Conservation (phyloP, 2,329 filamentous ascomycete species). For the Onygenales sp. region DNA sequence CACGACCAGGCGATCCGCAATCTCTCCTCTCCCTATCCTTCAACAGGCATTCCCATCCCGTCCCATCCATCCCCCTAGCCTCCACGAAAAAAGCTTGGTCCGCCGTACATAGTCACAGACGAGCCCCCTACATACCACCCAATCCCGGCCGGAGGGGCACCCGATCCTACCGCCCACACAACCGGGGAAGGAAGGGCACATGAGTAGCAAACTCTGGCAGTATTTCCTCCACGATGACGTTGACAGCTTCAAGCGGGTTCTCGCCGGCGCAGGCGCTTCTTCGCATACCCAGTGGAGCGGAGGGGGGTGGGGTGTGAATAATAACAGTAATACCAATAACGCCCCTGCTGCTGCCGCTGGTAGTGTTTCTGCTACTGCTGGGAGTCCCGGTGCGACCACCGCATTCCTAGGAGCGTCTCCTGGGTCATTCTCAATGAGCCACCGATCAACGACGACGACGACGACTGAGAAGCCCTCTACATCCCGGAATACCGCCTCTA, state of each 20-base stretch:
- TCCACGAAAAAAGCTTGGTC: no score
- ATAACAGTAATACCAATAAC: no score
- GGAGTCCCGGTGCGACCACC: slow-evolving; percentile 18
- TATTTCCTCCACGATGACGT: slow-evolving; percentile 96
- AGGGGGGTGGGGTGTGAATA: slow-evolving; percentile 5
- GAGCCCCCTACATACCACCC: slow-evolving; percentile 13
- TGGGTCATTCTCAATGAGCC: slow-evolving; percentile 36
- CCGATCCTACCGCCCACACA: slow-evolving; percentile 17
- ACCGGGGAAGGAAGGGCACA: slow-evolving; percentile 43
- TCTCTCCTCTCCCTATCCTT: no score
- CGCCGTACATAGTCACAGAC: no score
- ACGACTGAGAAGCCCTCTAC: slow-evolving; percentile 35
- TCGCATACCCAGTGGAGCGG: slow-evolving; percentile 24
- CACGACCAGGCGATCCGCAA: no score
- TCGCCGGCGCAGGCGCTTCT: slow-evolving; percentile 58
- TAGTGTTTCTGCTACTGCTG: slow-evolving; percentile 10
- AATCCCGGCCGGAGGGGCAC: slow-evolving; percentile 45
- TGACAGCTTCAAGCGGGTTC: slow-evolving; percentile 81
- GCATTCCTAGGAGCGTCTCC: slow-evolving; percentile 19
- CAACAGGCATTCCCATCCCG: no score
- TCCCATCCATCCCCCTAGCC: no score
- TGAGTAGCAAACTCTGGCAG: slow-evolving; percentile 97
- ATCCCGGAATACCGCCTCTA: slow-evolving; percentile 14
- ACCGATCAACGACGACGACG: slow-evolving; percentile 33
- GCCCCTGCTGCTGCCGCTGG: no score